These are phyloP conservation scores for Conticribra weissflogii DNA, from an alignment of 108 stramenopile species.

Conservation along the genomic window DNA sequence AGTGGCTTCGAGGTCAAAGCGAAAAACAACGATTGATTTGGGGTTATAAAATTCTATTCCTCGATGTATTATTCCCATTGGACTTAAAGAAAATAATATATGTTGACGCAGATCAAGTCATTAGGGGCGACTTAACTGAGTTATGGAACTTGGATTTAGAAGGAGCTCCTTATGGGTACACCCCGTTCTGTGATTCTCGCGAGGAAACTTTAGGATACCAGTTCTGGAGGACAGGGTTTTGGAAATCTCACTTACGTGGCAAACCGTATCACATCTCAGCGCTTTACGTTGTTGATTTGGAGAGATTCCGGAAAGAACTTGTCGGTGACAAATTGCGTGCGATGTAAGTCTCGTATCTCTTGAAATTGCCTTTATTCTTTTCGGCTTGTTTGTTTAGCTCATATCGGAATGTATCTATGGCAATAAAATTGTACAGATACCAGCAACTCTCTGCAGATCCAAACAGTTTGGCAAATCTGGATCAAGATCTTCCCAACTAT, in stretches of 20 bases:
- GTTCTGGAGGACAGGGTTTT: conserved; percentile 85
- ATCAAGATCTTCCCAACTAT: conserved; percentile 99
- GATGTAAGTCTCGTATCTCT: conserved; percentile 8
- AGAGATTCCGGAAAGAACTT: conserved; percentile 79
- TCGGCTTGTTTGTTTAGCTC: no score
- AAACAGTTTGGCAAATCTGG: conserved; percentile 95
- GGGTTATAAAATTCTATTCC: conserved; percentile 99
- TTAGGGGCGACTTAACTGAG: conserved; percentile 96
- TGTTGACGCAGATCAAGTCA: conserved; percentile 98
- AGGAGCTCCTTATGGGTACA: conserved; percentile 93
- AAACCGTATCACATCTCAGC: conserved; percentile 99
- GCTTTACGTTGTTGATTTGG: conserved; percentile 97
- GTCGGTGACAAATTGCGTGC: conserved; percentile 96
- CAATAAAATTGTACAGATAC: no score
- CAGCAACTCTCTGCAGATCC: conserved; percentile 95
- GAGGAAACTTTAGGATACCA: conserved; percentile 92
- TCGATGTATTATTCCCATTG: conserved; percentile 99
- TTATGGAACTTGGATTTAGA: conserved; percentile 96
- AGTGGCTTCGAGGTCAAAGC: conserved; percentile 96
- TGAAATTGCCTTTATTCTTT: not conserved
- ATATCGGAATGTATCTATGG: no score
- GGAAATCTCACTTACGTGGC: conserved; percentile 90
- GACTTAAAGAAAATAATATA: conserved; percentile 95
- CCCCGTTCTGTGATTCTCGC: conserved; percentile 94
- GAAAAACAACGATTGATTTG: conserved; percentile 99